Conservation (phyloP, 106 monocot genomes). For the Posidonia australis region DNA sequence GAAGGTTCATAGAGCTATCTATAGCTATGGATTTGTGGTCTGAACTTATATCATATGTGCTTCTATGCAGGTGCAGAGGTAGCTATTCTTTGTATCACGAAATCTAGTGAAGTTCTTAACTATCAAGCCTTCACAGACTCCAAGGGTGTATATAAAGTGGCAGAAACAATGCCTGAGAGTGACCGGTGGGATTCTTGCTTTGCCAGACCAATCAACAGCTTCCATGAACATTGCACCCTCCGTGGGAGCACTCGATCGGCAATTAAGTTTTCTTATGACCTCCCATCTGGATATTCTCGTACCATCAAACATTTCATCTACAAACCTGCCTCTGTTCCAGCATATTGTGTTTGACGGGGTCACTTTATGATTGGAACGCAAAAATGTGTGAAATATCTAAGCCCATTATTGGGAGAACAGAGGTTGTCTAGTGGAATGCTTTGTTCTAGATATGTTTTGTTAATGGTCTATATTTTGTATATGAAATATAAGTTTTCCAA, state of each 20-base stretch:
- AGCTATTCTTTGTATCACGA: slow-evolving; percentile 85
- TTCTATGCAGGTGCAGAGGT: slow-evolving; percentile 61
- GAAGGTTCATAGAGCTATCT: not conserved
- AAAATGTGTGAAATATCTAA: too few species aligned
- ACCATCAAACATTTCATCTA: slow-evolving; percentile 33
- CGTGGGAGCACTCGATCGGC: slow-evolving; percentile 8
- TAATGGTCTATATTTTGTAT: too few species aligned
- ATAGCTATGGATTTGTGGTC: not conserved
- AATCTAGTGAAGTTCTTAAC: slow-evolving; percentile 77
- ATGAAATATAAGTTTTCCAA: too few species aligned
- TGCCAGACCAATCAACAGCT: slow-evolving; percentile 26
- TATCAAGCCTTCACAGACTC: slow-evolving; percentile 85
- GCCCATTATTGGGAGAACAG: too few species aligned
- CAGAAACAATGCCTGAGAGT: slow-evolving; percentile 83
- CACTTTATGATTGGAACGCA: too few species aligned
- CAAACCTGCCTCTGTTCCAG: slow-evolving; percentile 19
- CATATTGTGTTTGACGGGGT: slow-evolving; percentile 19
- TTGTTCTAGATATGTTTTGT: too few species aligned
- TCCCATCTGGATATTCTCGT: slow-evolving; percentile 27
- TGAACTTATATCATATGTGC: not conserved
- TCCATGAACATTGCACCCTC: slow-evolving; percentile 22
- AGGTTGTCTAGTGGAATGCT: too few species aligned
- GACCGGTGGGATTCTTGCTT: slow-evolving; percentile 54
- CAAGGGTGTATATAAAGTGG: slow-evolving; percentile 53
- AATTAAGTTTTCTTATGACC: slow-evolving; percentile 24